Percentiles rank a stretch among this genome's conserved stretches.
Conservation (phyloP, 2,329 filamentous ascomycete genomes). For the Exophiala spinifera region DNA sequence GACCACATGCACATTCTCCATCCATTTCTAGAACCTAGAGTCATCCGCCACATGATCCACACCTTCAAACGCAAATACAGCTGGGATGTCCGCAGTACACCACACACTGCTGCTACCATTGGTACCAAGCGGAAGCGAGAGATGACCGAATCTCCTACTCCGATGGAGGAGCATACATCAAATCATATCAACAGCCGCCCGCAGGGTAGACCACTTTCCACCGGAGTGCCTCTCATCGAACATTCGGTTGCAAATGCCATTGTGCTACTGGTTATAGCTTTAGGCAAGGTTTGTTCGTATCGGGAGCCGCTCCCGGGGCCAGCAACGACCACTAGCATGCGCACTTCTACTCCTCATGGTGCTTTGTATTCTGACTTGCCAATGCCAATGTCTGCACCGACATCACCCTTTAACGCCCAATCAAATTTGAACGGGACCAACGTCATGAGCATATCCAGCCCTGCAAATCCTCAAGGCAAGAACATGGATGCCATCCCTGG, state of each 20-base stretch:
- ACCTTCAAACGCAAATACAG: conserved; percentile 51
- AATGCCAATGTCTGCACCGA: conserved; percentile 27
- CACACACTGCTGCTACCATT: conserved; percentile 10
- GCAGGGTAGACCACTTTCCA: conserved; percentile 28
- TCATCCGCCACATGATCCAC: conserved; percentile 52
- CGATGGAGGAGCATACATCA: conserved; percentile 16
- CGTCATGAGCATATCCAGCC: conserved; percentile 9
- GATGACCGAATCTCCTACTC: conserved; percentile 21
- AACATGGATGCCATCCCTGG: conserved; percentile 88
- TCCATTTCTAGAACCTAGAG: conserved; percentile 58
- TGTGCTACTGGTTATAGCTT: conserved; percentile 74
- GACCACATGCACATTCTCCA: conserved; percentile 61
- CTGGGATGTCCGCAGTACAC: conserved; percentile 24
- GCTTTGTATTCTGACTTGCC: conserved; percentile 24
- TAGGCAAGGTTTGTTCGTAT: conserved; percentile 75
- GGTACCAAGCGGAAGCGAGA: conserved; percentile 29
- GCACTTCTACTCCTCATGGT: conserved; percentile 32
- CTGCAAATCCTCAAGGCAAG: conserved; percentile 46
- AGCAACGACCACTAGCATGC: conserved; percentile 31
- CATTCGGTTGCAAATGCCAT: conserved; percentile 75
- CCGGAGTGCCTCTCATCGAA: conserved; percentile 33
- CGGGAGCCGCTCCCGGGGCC: conserved; percentile 51
- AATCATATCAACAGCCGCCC: background rate
- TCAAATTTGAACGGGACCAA: conserved; percentile 19
- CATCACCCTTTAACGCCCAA: conserved; percentile 24